These are phyloP conservation scores for Zymoseptoria brevis DNA, from an alignment of 2,329 filamentous ascomycete species.

Conservation along the genomic window DNA sequence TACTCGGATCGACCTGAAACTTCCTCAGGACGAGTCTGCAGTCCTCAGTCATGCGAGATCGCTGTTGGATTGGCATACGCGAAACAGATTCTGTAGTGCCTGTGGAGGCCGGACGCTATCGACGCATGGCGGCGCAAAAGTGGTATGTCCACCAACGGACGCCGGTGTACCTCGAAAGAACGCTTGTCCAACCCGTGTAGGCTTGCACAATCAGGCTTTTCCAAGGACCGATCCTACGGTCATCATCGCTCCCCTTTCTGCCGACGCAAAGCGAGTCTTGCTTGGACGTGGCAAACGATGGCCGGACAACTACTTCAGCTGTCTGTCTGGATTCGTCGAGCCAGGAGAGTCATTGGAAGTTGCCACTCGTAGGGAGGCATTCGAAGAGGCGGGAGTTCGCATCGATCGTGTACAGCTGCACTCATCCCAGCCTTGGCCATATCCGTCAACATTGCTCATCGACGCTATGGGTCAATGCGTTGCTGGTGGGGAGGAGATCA, in stretches of 20 bases:
- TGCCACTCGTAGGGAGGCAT: slow-evolving; percentile 73
- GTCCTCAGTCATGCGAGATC: slow-evolving; percentile 17
- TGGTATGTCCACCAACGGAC: slow-evolving; percentile 18
- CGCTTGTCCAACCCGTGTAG: slow-evolving; percentile 15
- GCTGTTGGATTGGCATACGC: slow-evolving; percentile 16
- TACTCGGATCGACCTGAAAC: slow-evolving; percentile 14
- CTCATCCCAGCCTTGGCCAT: slow-evolving; percentile 81
- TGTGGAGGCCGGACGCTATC: slow-evolving; percentile 16
- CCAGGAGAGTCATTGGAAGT: slow-evolving; percentile 80
- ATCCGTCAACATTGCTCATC: slow-evolving; percentile 78
- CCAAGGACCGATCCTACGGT: slow-evolving; percentile 18
- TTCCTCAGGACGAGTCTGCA: slow-evolving; percentile 13
- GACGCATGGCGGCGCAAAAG: slow-evolving; percentile 16
- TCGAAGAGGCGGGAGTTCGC: slow-evolving; percentile 73
- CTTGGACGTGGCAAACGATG: slow-evolving; percentile 17
- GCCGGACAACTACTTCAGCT: slow-evolving; percentile 19
- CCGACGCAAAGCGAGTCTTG: slow-evolving; percentile 15
- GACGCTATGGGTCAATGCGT: slow-evolving; percentile 31
- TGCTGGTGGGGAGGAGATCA: slow-evolving; percentile 15
- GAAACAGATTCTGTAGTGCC: slow-evolving; percentile 15
- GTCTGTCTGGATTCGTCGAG: slow-evolving; percentile 61
- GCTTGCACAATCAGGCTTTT: slow-evolving; percentile 19
- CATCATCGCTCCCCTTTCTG: slow-evolving; percentile 17
- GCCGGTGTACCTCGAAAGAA: slow-evolving; percentile 12
- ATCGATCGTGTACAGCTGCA: slow-evolving; percentile 74